These are phyloP conservation scores for Naganishia cerealis DNA, from an alignment of 1,284 basidiomycete species.

Conservation along the genomic window DNA sequence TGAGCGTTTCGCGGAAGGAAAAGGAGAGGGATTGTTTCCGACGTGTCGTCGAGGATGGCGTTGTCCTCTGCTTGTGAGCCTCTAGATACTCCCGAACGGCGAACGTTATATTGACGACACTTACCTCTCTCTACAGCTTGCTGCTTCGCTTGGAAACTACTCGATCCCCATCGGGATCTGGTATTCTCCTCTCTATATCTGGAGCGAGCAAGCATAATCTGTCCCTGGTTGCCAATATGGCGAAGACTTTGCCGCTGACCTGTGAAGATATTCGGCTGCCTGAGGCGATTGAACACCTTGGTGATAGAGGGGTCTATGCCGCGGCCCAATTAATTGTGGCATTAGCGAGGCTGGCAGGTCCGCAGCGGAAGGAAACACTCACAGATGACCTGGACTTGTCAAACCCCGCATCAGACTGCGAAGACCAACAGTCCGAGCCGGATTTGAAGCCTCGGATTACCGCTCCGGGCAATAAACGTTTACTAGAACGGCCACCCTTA, in stretches of 20 bases:
- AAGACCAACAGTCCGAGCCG: background rate
- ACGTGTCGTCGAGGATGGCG: conserved; percentile 75
- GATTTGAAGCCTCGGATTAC: background rate
- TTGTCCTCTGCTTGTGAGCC: conserved; percentile 80
- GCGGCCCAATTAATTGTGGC: conserved; percentile 61
- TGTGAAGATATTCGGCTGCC: background rate
- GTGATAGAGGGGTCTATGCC: conserved; percentile 37
- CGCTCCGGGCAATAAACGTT: conserved; percentile 14
- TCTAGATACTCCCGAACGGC: conserved; percentile 16
- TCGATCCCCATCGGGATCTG: conserved; percentile 41
- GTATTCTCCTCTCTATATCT: conserved; percentile 44
- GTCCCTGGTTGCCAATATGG: background rate
- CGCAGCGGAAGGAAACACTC: conserved; percentile 40
- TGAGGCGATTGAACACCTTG: background rate
- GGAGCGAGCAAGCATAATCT: conserved; percentile 7
- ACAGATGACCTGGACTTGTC: conserved; percentile 12
- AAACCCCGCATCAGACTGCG: conserved; percentile 21
- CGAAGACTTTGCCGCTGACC: background rate
- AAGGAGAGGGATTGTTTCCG: conserved; percentile 68
- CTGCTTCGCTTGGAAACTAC: conserved; percentile 1
- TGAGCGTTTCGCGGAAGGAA: conserved; percentile 65
- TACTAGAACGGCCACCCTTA: conserved; percentile 12
- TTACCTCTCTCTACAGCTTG: background rate
- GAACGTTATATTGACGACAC: background rate
- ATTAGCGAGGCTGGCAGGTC: conserved; percentile 62